phyloP scores from a whole-genome alignment of 140 eudicot species.

The Cichorium intybus region DNA sequence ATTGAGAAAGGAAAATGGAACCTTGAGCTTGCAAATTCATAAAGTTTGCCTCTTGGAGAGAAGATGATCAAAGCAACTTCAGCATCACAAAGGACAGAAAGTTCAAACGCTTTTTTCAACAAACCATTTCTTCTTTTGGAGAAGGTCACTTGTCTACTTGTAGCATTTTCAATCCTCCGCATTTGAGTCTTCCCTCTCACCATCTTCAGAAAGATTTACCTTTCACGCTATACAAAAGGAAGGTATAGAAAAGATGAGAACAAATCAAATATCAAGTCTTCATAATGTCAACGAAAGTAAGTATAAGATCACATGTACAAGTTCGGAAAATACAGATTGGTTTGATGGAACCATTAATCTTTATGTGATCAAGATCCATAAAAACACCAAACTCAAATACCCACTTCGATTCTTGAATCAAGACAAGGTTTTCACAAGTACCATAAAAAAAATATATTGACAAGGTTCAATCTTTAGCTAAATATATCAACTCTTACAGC shows the following conservation, averaged over 20 bases:
- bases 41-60: slow-evolving; percentile 58
- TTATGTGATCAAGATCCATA: slow-evolving; percentile 27
- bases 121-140: slow-evolving; percentile 64
- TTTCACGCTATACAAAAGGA: slow-evolving; percentile 1
- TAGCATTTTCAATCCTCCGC: slow-evolving; percentile 61
- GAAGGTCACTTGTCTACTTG: slow-evolving; percentile 61
- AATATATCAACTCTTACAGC: slow-evolving; percentile 8
- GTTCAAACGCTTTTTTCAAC: slow-evolving; percentile 61
- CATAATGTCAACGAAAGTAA: neutral
- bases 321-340: neutral
- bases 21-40: slow-evolving; percentile 64
- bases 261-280: neutral
- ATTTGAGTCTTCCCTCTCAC: slow-evolving; percentile 68
- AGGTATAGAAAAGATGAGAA: neutral
- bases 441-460: neutral
- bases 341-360: neutral
- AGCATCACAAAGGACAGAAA: slow-evolving; percentile 68
- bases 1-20: slow-evolving; percentile 24
- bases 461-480: slow-evolving; percentile 9
- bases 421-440: slow-evolving; percentile 1
- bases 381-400: slow-evolving; percentile 9
- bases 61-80: slow-evolving; percentile 58
- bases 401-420: slow-evolving; percentile 15
- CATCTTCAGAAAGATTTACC: slow-evolving; percentile 22
- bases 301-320: neutral